phyloP scores from a whole-genome alignment of 2,329 filamentous ascomycete species.

The Tolypocladium endophyticum region DNA sequence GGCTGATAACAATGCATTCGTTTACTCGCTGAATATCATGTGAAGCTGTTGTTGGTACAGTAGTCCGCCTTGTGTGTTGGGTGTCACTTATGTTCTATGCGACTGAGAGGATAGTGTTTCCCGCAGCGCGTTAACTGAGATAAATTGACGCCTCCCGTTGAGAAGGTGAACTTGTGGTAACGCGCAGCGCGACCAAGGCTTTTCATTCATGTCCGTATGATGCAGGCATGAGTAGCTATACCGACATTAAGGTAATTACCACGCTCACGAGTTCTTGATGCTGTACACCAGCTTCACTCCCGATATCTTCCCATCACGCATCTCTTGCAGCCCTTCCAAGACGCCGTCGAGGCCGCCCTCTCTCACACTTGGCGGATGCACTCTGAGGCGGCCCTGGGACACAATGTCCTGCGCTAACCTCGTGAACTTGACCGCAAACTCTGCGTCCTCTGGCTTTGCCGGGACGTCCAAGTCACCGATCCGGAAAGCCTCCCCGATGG shows the following conservation, averaged over 20 bases:
- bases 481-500: neutral
- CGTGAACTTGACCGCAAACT: neutral
- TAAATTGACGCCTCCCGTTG: neutral
- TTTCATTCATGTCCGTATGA: too few species aligned
- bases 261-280: neutral
- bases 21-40: neutral
- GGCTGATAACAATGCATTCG: neutral
- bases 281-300: neutral
- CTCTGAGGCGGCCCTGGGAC: neutral
- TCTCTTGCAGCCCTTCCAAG: neutral
- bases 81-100: neutral
- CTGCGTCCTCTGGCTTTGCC: neutral
- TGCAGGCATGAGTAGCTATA: too few species aligned
- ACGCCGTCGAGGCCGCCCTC: neutral
- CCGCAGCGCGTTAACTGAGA: neutral
- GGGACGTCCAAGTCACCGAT: neutral
- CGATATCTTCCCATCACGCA: neutral
- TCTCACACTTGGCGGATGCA: neutral
- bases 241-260: neutral
- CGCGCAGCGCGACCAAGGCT: too few species aligned
- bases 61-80: neutral
- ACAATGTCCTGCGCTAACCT: neutral
- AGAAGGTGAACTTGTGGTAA: neutral
- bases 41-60: neutral
- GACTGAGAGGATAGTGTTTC: neutral